A percentile compares a stretch with the other conserved stretches of the same genome.
These are phyloP conservation scores for Debaryomyces sp. DNA, from an alignment of 1,139 yeast genomes.

Conservation along the genomic window DNA sequence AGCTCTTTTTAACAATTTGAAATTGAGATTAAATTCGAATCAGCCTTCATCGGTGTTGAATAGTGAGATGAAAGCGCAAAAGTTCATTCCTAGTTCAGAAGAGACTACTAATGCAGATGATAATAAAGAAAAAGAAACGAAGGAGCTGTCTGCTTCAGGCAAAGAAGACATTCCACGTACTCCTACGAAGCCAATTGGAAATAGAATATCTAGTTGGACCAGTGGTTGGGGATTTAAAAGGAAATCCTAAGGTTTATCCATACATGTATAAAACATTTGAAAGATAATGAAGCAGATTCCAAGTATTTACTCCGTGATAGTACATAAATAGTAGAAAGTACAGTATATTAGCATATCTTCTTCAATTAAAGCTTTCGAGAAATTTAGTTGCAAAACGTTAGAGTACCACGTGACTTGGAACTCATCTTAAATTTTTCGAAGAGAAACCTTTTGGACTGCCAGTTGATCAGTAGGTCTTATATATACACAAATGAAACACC, in stretches of 20 bases:
- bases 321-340: neutral
- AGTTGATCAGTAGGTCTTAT: neutral
- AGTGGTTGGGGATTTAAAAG: conserved; percentile 21
- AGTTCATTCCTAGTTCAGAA: conserved; percentile 15
- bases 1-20: conserved; percentile 31
- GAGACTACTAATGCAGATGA: neutral
- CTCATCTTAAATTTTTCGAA: conserved; percentile 7
- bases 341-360: neutral
- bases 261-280: too few relatives aligned
- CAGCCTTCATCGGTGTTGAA: conserved; percentile 3
- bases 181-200: conserved; percentile 4
- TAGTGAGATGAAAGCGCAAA: conserved; percentile 18
- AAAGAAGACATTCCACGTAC: neutral
- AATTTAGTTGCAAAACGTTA: neutral
- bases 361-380: neutral
- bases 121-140: conserved; percentile 8
- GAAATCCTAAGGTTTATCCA: conserved; percentile 6
- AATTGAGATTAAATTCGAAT: conserved; percentile 20
- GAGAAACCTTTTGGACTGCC: conserved; percentile 9
- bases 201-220: conserved; percentile 12
- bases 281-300: too few relatives aligned
- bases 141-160: conserved; percentile 5
- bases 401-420: neutral
- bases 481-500: conserved; percentile 58
- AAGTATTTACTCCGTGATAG: neutral